Evolutionary conservation across 306 rosid species (phyloP).

Genomic region (Dryas alaskensis): DNA sequence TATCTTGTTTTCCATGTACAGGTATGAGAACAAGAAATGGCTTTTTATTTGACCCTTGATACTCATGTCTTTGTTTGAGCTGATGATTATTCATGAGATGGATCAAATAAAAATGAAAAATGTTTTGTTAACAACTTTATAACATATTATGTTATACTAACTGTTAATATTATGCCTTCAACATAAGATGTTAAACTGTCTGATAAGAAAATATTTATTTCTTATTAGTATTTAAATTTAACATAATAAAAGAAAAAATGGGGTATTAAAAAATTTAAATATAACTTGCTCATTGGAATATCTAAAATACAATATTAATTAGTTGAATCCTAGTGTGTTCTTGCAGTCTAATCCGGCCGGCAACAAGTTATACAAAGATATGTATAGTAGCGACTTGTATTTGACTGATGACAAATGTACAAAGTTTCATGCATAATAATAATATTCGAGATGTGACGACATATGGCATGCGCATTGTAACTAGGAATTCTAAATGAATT

Average conservation of each 20-base stretch:
- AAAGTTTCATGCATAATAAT: not conserved
- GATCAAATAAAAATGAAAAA: too few relatives aligned
- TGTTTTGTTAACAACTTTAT: too few relatives aligned
- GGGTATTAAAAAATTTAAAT: not conserved
- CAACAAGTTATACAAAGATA: conserved; percentile 3
- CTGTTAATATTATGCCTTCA: too few relatives aligned
- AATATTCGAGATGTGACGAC: conserved; percentile 1
- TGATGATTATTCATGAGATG: not conserved
- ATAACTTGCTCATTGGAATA: not conserved
- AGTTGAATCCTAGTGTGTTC: not conserved
- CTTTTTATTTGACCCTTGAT: not conserved
- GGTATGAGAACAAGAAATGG: conserved; percentile 9
- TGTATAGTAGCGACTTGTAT: not conserved
- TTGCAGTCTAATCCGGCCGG: conserved; percentile 13
- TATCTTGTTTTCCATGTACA: not conserved
- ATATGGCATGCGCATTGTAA: conserved; percentile 10
- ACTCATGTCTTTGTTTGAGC: not conserved
- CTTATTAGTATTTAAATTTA: too few relatives aligned
- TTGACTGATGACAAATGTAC: not conserved
- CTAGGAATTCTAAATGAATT: not conserved
- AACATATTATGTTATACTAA: too few relatives aligned
- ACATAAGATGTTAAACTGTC: too few relatives aligned
- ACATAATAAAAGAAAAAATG: not conserved
- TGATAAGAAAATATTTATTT: too few relatives aligned
- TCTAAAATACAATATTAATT: not conserved